phyloP scores from a whole-genome alignment of 2,329 filamentous ascomycete genomes.

The Arthrobotrys pseudoclavata region DNA sequence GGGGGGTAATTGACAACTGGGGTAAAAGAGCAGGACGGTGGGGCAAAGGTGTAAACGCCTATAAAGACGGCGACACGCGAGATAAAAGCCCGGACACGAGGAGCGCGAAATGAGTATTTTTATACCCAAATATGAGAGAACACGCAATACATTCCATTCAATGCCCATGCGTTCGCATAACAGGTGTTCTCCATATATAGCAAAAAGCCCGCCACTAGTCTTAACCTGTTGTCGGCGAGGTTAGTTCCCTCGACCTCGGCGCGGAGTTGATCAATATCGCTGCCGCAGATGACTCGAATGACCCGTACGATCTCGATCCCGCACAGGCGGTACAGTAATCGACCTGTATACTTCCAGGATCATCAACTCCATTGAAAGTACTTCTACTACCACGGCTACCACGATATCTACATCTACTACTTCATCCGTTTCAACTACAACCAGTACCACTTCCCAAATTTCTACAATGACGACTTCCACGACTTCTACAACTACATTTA shows the following conservation, averaged over 20 bases:
- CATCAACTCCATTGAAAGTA: constrained; percentile 33
- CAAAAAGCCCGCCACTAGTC: constrained; percentile 42
- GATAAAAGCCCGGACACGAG: constrained; percentile 41
- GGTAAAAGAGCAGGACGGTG: constrained; percentile 55
- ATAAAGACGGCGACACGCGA: constrained; percentile 58
- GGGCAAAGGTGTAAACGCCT: constrained; percentile 59
- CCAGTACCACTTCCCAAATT: constrained; percentile 23
- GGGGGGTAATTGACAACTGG: constrained; percentile 55
- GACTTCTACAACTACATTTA: constrained; percentile 32
- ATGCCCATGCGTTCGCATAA: constrained; percentile 21
- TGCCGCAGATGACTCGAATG: constrained; percentile 40
- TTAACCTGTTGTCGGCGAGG: constrained; percentile 39
- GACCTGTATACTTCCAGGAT: constrained; percentile 40
- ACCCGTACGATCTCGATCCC: constrained; percentile 48
- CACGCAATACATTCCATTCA: constrained; percentile 27
- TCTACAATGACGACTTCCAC: constrained; percentile 42
- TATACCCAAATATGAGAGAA: constrained; percentile 54
- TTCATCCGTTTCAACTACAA: constrained; percentile 20
- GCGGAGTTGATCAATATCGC: constrained; percentile 45
- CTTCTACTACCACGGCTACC: constrained; percentile 25
- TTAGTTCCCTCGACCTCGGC: constrained; percentile 38
- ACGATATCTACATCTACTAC: constrained; percentile 22
- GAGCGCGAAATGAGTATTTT: constrained; percentile 54
- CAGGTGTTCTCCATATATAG: constrained; percentile 45
- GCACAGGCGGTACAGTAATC: constrained; percentile 27